A percentile compares a stretch with the other conserved stretches of the same genome.
Evolutionary conservation across 768 basidiomycete genomes (phyloP).

Genomic region (Suillus hirtellus): DNA sequence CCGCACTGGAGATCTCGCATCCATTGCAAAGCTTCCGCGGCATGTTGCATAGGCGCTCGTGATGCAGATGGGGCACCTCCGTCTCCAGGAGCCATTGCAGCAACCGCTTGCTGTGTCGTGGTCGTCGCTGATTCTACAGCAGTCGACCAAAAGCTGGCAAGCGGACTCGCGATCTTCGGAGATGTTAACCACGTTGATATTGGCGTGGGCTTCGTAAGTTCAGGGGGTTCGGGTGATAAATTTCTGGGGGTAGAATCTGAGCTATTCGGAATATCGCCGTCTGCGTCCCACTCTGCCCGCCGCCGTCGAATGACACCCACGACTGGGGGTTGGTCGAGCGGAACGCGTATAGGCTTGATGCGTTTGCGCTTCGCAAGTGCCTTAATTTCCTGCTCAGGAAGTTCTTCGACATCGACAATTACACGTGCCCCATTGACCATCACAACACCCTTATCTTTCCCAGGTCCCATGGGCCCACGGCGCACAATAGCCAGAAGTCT

Average conservation of each 20-base stretch:
- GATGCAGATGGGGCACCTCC: conserved; percentile 49
- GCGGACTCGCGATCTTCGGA: conserved; percentile 68
- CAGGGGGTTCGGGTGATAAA: conserved; percentile 23
- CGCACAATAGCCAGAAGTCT: conserved; percentile 74
- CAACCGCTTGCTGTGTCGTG: conserved; percentile 76
- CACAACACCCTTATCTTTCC: conserved; percentile 78
- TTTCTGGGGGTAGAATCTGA: conserved; percentile 19
- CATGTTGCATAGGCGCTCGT: conserved; percentile 76
- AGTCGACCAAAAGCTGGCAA: conserved; percentile 70
- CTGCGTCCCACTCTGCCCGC: conserved; percentile 71
- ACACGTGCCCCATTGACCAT: conserved; percentile 89
- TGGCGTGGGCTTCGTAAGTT: conserved; percentile 14
- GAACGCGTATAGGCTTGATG: conserved; percentile 80
- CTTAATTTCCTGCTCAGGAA: conserved; percentile 86
- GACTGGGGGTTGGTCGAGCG: conserved; percentile 91
- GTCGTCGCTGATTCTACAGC: conserved; percentile 73
- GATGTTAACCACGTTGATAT: conserved; percentile 49
- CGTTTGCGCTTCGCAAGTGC: conserved; percentile 80
- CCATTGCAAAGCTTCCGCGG: conserved; percentile 79
- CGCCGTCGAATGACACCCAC: conserved; percentile 67
- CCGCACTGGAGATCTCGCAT: conserved; percentile 69
- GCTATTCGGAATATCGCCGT: conserved; percentile 34
- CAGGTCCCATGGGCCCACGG: conserved; percentile 55
- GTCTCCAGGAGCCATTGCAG: conserved; percentile 66
- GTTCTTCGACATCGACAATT: conserved; percentile 84